A percentile compares a stretch with the other conserved stretches of the same genome.
phyloP scores from a whole-genome alignment of 176 grass and related monocot species.

The Triticum aestivum region IWGSC_CS_RefSeq_v2.1 NC_057797.1:54772666-54773165 shows the following conservation, averaged over 20 bases:
- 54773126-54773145: conserved; percentile 52
- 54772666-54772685: conserved; percentile 82
- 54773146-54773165: conserved; percentile 43
- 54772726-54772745: conserved; percentile 65
- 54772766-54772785: conserved; percentile 3
- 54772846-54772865: conserved; percentile 16
- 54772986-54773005: background rate
- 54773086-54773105: conserved; percentile 49
- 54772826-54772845: background rate
- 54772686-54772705: conserved; percentile 71
- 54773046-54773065: conserved; percentile 53
- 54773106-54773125: conserved; percentile 47
- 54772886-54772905: conserved; percentile 40
- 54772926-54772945: conserved; percentile 17
- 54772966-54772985: conserved; percentile 32
- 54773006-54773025: background rate
- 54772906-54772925: conserved; percentile 29
- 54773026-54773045: conserved; percentile 53
- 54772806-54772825: background rate
- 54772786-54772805: conserved; percentile 8
- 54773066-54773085: conserved; percentile 36
- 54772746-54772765: conserved; percentile 60
- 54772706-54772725: conserved; percentile 64
- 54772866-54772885: conserved; percentile 54
- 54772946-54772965: conserved; percentile 38